Evolutionary conservation across 2,329 filamentous ascomycete genomes (phyloP).

Genomic region (Chaetomiaceae sp.): DNA sequence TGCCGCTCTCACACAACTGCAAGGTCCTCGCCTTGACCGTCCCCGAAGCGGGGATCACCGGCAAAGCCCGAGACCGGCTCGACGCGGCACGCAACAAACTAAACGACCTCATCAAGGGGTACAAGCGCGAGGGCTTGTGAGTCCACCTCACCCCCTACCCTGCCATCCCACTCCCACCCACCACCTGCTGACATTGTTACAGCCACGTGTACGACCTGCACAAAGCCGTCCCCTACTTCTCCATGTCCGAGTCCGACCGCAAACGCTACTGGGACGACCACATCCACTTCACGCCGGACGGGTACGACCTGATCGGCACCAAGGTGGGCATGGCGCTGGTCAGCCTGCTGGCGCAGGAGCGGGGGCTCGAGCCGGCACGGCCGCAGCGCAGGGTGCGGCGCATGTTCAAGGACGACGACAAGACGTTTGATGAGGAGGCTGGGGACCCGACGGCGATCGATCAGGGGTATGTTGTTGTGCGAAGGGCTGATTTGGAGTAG

Average conservation of each 20-base stretch:
- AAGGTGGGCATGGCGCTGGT: constrained; percentile 51
- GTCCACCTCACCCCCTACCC: constrained; percentile 26
- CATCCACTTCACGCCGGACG: constrained; percentile 53
- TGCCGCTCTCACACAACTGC: constrained; percentile 44
- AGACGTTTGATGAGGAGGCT: constrained; percentile 46
- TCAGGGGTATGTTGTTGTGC: constrained; percentile 52
- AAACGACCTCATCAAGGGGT: constrained; percentile 49
- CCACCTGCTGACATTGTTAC: constrained; percentile 5
- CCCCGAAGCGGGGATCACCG: constrained; percentile 43
- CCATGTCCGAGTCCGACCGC: constrained; percentile 43
- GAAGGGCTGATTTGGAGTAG: constrained; percentile 49
- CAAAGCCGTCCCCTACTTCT: constrained; percentile 49
- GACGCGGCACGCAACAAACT: constrained; percentile 39
- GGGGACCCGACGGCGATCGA: constrained; percentile 44
- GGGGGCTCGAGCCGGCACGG: constrained; percentile 8
- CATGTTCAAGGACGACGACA: constrained; percentile 37
- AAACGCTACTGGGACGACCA: constrained; percentile 56
- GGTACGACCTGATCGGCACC: constrained; percentile 60
- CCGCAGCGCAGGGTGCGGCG: constrained; percentile 26
- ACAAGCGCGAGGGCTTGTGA: constrained; percentile 50
- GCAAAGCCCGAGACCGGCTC: constrained; percentile 24
- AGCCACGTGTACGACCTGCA: constrained; percentile 56
- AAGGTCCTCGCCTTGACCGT: constrained; percentile 62
- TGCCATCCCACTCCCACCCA: neutral
- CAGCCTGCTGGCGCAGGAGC: constrained; percentile 35